Percentiles rank a stretch among this genome's conserved stretches.
Evolutionary conservation across 2,329 filamentous ascomycete genomes (phyloP).

Genomic region (Trichoderma atroviride): DNA sequence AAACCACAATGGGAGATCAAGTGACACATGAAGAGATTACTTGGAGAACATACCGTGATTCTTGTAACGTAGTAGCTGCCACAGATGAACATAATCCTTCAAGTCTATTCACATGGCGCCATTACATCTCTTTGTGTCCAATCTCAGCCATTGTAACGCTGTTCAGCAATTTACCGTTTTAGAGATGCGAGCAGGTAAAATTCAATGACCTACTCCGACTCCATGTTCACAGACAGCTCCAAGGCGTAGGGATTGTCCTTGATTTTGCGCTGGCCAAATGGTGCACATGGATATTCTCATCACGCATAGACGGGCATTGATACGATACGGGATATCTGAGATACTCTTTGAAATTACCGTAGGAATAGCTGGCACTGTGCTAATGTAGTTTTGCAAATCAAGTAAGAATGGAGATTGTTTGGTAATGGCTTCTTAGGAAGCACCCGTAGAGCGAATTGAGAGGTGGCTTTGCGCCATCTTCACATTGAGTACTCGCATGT

Average conservation of each 20-base stretch:
- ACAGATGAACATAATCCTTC: no score
- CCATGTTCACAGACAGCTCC: neutral
- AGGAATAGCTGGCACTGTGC: neutral
- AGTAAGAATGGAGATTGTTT: neutral
- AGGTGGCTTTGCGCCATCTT: neutral
- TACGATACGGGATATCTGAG: neutral
- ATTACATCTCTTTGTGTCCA: neutral
- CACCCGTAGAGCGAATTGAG: neutral
- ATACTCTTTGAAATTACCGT: neutral
- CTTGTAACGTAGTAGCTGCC: neutral
- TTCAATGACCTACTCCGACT: neutral
- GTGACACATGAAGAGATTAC: neutral
- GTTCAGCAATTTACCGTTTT: neutral
- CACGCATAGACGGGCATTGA: neutral
- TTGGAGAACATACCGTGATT: neutral
- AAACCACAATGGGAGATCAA: neutral
- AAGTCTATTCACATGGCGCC: neutral
- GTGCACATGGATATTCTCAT: neutral
- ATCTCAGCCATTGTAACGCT: neutral
- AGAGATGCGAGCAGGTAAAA: neutral
- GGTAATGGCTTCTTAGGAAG: neutral
- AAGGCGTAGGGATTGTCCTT: neutral
- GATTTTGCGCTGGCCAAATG: neutral
- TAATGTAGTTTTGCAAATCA: neutral
- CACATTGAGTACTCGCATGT: no score